Evolutionary conservation across 768 basidiomycete genomes (phyloP).

Genomic region (Pleurotus sapidus): DNA sequence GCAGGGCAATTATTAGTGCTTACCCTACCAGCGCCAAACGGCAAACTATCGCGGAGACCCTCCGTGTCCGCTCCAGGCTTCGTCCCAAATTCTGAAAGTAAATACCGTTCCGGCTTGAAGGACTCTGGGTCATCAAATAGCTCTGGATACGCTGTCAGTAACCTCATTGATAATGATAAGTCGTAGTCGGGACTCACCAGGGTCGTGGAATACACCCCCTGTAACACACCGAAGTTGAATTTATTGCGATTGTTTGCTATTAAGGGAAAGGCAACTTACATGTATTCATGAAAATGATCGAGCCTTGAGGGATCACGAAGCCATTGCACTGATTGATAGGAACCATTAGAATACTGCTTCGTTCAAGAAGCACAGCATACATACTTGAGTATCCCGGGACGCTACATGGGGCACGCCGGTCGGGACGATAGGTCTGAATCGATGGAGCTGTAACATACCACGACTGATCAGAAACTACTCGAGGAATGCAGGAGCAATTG

Average conservation of each 20-base stretch:
- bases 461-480: not conserved
- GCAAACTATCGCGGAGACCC: slow-evolving; percentile 10
- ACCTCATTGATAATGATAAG: not conserved
- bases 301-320: not conserved
- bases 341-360: not conserved
- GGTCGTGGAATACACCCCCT: not conserved
- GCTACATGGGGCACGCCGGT: slow-evolving; percentile 16
- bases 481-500: not conserved
- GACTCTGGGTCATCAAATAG: slow-evolving; percentile 7
- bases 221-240: not conserved
- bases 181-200: not conserved
- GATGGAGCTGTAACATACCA: slow-evolving; percentile 14
- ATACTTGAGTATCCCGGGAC: not conserved
- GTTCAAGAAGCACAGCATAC: not conserved
- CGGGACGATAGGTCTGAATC: slow-evolving; percentile 18
- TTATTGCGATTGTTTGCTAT: not conserved
- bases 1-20: not conserved
- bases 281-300: not conserved
- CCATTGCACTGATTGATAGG: not conserved
- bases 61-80: slow-evolving; percentile 10
- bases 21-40: slow-evolving; percentile 16
- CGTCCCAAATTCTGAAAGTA: slow-evolving; percentile 13
- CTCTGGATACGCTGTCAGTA: not conserved
- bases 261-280: not conserved
- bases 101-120: slow-evolving; percentile 12